These are phyloP conservation scores for Calamus simplicifolius DNA, from an alignment of 176 grass and related monocot species.

Conservation along the genomic window DNA sequence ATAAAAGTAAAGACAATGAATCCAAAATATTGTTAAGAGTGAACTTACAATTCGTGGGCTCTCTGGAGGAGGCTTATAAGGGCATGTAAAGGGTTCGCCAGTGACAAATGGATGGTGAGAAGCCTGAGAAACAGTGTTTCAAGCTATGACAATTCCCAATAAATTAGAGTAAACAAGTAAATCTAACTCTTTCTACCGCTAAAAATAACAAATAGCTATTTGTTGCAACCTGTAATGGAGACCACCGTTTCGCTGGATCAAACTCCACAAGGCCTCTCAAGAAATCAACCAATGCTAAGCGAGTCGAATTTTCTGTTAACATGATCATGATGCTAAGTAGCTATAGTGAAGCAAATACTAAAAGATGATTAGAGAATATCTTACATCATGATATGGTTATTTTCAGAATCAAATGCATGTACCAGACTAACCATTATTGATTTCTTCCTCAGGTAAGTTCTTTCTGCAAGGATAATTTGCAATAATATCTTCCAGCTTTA, in stretches of 20 bases:
- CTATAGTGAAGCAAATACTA: too few species aligned
- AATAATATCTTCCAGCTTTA: constrained; percentile 75
- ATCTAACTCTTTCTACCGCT: neutral
- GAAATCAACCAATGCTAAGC: constrained; percentile 93
- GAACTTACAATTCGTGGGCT: constrained; percentile 86
- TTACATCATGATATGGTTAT: neutral
- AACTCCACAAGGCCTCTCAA: constrained; percentile 96
- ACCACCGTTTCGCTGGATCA: constrained; percentile 95
- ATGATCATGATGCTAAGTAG: constrained; percentile 6
- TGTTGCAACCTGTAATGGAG: constrained; percentile 66
- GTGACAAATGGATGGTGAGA: constrained; percentile 95
- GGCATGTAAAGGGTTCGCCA: constrained; percentile 68
- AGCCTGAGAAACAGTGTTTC: constrained; percentile 53
- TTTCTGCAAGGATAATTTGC: constrained; percentile 75
- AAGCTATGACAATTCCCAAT: constrained; percentile 1
- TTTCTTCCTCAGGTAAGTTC: constrained; percentile 54
- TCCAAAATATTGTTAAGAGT: neutral
- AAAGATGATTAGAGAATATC: too few species aligned
- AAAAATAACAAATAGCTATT: constrained; percentile 1
- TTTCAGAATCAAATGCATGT: constrained; percentile 7
- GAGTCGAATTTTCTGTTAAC: constrained; percentile 47
- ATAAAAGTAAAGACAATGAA: too few species aligned
- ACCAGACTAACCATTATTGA: constrained; percentile 50
- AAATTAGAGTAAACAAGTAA: too few species aligned
- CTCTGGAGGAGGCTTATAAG: constrained; percentile 67